phyloP scores from a whole-genome alignment of 169 alveolate genomes.

The Plasmodium vivax region DNA sequence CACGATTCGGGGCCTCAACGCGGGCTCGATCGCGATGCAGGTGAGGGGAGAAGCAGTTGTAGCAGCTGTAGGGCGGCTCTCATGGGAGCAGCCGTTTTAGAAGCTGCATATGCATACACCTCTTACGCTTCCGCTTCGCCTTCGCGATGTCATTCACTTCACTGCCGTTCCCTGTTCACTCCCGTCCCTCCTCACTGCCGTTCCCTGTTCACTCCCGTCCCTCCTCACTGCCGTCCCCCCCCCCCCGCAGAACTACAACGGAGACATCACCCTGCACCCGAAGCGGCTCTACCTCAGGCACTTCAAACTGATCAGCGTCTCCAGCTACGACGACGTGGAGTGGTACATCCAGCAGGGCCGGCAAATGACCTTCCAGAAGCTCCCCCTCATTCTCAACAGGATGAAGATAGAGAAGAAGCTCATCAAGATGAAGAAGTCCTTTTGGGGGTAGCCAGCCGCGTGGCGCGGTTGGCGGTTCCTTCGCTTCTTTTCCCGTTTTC shows the following conservation, averaged over 20 bases:
- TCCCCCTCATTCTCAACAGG: slow-evolving; percentile 70
- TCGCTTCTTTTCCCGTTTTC: background rate
- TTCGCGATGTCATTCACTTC: background rate
- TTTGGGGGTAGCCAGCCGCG: background rate
- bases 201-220: background rate
- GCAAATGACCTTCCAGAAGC: slow-evolving; percentile 74
- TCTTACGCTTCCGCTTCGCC: background rate
- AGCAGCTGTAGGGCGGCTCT: background rate
- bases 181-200: background rate
- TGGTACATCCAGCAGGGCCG: slow-evolving; percentile 77
- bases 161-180: background rate
- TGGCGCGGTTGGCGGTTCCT: background rate
- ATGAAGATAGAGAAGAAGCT: slow-evolving; percentile 72
- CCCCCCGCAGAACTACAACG: slow-evolving; percentile 78
- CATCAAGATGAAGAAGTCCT: slow-evolving; percentile 48
- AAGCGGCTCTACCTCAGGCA: slow-evolving; percentile 66
- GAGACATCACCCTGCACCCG: slow-evolving; percentile 81
- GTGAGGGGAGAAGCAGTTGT: background rate
- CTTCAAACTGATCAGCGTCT: slow-evolving; percentile 74
- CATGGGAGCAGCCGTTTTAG: background rate
- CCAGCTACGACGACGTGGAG: slow-evolving; percentile 74
- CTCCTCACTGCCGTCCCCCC: background rate
- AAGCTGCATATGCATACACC: too few relatives aligned
- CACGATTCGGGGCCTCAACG: slow-evolving; percentile 79
- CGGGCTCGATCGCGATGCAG: slow-evolving; percentile 81